phyloP scores from a whole-genome alignment of 1,139 yeast genomes.

The Zhuliangozyma blackwelliae region DNA sequence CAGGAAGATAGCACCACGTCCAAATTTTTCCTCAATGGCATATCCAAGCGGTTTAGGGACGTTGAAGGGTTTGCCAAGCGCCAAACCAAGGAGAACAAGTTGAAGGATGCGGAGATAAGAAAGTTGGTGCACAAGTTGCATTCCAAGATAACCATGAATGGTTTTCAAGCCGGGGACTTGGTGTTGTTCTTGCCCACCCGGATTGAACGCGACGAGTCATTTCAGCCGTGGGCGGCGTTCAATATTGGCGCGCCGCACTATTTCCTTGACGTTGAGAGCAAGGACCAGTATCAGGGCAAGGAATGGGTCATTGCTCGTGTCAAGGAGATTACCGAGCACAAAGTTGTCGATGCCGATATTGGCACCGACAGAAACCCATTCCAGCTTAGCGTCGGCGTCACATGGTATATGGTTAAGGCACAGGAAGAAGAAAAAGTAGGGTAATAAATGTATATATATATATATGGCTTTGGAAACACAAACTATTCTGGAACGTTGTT shows the following conservation, averaged over 20 bases:
- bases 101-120: conserved; percentile 42
- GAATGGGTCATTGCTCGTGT: conserved; percentile 78
- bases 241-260: conserved; percentile 78
- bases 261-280: conserved; percentile 44
- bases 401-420: conserved; percentile 50
- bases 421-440: conserved; percentile 19
- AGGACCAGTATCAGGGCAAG: conserved; percentile 22
- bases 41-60: conserved; percentile 76
- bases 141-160: conserved; percentile 59
- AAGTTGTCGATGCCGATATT: conserved; percentile 35
- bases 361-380: conserved; percentile 43
- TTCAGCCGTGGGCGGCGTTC: conserved; percentile 82
- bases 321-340: conserved; percentile 41
- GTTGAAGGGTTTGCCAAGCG: conserved; percentile 90
- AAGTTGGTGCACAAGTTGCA: conserved; percentile 31
- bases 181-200: conserved; percentile 81
- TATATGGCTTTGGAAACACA: neutral
- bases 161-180: conserved; percentile 67
- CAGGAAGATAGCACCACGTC: conserved; percentile 22
- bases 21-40: conserved; percentile 55
- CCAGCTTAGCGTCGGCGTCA: conserved; percentile 41
- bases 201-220: conserved; percentile 32
- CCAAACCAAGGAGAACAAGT: conserved; percentile 69
- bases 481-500: conserved; percentile 47
- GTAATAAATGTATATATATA: neutral